Evolutionary conservation across 2,329 filamentous ascomycete genomes (phyloP), one percentile per base, ranked within the genome.

Genomic region (Ophiobolus disseminans): DNA sequence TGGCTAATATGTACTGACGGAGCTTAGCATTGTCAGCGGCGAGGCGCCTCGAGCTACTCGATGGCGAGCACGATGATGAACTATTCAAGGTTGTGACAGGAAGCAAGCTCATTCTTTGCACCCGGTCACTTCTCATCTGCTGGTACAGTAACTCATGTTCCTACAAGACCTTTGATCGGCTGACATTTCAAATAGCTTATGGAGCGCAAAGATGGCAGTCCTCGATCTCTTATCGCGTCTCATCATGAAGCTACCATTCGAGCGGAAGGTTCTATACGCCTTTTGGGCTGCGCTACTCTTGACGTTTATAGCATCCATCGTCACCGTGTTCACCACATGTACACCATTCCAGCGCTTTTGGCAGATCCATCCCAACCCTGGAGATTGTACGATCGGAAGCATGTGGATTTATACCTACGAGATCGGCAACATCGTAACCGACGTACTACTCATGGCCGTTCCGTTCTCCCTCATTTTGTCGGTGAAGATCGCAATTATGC

Each of bases 391-490:
- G 48, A 17, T 11, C n/a, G 58, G 55, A 8, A 52, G 56, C n/a
- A n/a, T 50, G 1, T 60, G 58, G 58, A 50, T 60, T n/a, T 53
- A 53, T 23, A 57, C 55, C 1, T 60, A 60, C 25, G 58, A 60
- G 20, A 34, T 43, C n/a, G 47, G 58, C 42, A 60, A 60, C 30
- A 58, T 60, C 13, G 9, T 53, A 3, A 58, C 58, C 17, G 58
- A 60, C 19, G 13, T 56, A 23, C 40, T 60, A 25, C 50, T 60
- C 11, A 60, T 60, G 55, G 45, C 36, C 9, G 37, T 60, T 7
- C 45, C 58, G 1, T 55, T 53, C 28, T 48, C 41, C 0, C 46
- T 60, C 2, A 54, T 60, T 4, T 40, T 53, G 9, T 51, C 50
- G 5, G 46, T 53, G 5, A 53, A 37, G 22, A 45, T 60, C 7